These are phyloP conservation scores for Suhomyces taliae DNA, from an alignment of 1,139 yeast genomes.

Conservation along the genomic window DNA sequence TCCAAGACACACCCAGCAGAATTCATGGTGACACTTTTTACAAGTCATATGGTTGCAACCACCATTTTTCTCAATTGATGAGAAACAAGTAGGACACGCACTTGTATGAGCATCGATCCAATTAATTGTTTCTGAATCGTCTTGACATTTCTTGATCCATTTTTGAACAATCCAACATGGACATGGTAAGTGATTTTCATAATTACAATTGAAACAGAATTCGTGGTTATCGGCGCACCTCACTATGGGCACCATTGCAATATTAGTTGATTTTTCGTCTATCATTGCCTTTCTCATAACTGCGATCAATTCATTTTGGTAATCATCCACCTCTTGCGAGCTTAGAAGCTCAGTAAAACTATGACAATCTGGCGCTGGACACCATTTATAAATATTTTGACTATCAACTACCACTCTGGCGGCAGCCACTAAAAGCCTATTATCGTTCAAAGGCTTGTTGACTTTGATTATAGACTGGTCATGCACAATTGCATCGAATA, in stretches of 20 bases:
- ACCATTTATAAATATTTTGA: conserved; percentile 60
- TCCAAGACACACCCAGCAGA: conserved; percentile 91
- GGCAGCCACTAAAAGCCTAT: conserved; percentile 21
- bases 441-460: conserved; percentile 10
- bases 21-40: conserved; percentile 70
- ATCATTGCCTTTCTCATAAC: conserved; percentile 11
- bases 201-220: conserved; percentile 78
- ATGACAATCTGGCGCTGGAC: conserved; percentile 86
- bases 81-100: conserved; percentile 68
- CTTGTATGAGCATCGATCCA: conserved; percentile 93
- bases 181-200: conserved; percentile 80
- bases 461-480: conserved; percentile 10
- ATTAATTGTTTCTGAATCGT: conserved; percentile 84
- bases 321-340: conserved; percentile 28
- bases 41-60: conserved; percentile 98
- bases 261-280: conserved; percentile 12
- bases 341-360: conserved; percentile 41
- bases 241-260: conserved; percentile 39
- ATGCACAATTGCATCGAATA: conserved; percentile 14
- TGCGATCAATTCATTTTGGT: conserved; percentile 14
- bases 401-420: conserved; percentile 54
- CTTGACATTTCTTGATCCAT: conserved; percentile 82
- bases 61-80: conserved; percentile 75
- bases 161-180: conserved; percentile 67
- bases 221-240: conserved; percentile 65